Percentiles rank a stretch among this genome's conserved stretches.
Conservation (phyloP, 2,329 filamentous ascomycete species). For the Coniochaeta hoffmannii region DNA sequence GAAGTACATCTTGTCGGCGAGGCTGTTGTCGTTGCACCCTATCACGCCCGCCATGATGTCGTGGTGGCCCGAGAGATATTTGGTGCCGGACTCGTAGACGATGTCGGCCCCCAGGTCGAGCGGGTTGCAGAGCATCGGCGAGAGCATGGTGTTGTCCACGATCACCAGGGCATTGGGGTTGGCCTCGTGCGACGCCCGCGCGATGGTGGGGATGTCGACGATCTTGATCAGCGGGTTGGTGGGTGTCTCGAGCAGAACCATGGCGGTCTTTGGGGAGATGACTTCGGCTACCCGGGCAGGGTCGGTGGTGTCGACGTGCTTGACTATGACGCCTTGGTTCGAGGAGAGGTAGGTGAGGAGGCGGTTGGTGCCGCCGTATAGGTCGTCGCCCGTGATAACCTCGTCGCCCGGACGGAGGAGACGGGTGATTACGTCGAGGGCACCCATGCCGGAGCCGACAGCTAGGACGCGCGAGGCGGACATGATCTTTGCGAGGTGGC, state of each 20-base stretch:
- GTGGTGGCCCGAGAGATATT: conserved; percentile 96
- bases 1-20: conserved; percentile 90
- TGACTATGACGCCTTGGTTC: conserved; percentile 85
- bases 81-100: conserved; percentile 95
- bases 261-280: conserved; percentile 74
- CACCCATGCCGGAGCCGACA: conserved; percentile 95
- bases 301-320: conserved; percentile 91
- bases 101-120: conserved; percentile 92
- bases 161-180: conserved; percentile 77
- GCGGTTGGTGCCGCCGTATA: conserved; percentile 93
- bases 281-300: conserved; percentile 62
- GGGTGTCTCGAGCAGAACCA: conserved; percentile 93
- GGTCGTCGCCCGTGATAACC: conserved; percentile 92
- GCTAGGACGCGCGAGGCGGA: conserved; percentile 84
- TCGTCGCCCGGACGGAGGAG: conserved; percentile 88
- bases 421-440: conserved; percentile 90
- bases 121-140: conserved; percentile 87
- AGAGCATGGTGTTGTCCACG: conserved; percentile 99
- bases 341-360: conserved; percentile 86
- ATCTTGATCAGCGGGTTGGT: conserved; percentile 99
- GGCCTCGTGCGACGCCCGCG: conserved; percentile 65
- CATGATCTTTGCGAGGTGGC: conserved; percentile 99
- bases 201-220: conserved; percentile 79
- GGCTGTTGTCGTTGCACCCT: conserved; percentile 71
- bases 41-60: conserved; percentile 98